These are phyloP conservation scores for Cordyceps sp. DNA, from an alignment of 2,329 filamentous ascomycete species.

Conservation along the genomic window DNA sequence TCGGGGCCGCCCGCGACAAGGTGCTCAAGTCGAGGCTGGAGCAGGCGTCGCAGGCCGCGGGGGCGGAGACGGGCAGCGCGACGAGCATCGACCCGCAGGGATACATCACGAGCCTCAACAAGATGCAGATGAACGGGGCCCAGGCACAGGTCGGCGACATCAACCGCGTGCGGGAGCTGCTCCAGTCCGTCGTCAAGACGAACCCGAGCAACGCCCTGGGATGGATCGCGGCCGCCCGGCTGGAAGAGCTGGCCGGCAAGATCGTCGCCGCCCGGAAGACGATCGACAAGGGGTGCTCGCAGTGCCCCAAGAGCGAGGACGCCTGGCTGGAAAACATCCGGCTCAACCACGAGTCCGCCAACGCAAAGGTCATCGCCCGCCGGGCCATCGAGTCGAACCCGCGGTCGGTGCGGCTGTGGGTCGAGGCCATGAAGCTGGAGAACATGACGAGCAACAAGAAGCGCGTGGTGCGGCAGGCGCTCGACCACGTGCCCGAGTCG, in stretches of 20 bases:
- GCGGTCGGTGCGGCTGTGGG: slow-evolving; percentile 77
- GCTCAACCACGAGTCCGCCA: slow-evolving; percentile 68
- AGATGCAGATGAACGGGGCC: slow-evolving; percentile 60
- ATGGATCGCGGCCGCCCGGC: slow-evolving; percentile 84
- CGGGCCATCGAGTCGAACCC: slow-evolving; percentile 87
- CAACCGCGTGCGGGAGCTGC: slow-evolving; percentile 74
- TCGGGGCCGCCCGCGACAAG: slow-evolving; percentile 90
- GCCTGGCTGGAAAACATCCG: slow-evolving; percentile 94
- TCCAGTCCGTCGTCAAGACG: slow-evolving; percentile 96
- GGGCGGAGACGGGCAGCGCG: slow-evolving; percentile 58
- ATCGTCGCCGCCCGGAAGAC: slow-evolving; percentile 76
- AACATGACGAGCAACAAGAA: slow-evolving; percentile 73
- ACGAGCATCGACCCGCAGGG: slow-evolving; percentile 91
- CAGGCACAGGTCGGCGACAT: slow-evolving; percentile 86
- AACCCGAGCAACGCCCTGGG: slow-evolving; percentile 90
- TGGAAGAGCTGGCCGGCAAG: slow-evolving; percentile 88
- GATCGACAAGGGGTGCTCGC: slow-evolving; percentile 74
- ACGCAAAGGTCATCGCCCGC: slow-evolving; percentile 89
- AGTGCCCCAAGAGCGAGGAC: slow-evolving; percentile 88
- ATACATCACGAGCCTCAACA: slow-evolving; percentile 82
- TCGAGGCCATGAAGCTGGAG: slow-evolving; percentile 89
- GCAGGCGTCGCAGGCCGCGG: slow-evolving; percentile 59
- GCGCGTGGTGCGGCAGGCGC: slow-evolving; percentile 75
- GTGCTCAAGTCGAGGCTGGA: slow-evolving; percentile 89
- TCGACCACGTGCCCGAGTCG: slow-evolving; percentile 86